Conservation (phyloP, 2,329 filamentous ascomycete species). For the Fusarium praegraminearum region DNA sequence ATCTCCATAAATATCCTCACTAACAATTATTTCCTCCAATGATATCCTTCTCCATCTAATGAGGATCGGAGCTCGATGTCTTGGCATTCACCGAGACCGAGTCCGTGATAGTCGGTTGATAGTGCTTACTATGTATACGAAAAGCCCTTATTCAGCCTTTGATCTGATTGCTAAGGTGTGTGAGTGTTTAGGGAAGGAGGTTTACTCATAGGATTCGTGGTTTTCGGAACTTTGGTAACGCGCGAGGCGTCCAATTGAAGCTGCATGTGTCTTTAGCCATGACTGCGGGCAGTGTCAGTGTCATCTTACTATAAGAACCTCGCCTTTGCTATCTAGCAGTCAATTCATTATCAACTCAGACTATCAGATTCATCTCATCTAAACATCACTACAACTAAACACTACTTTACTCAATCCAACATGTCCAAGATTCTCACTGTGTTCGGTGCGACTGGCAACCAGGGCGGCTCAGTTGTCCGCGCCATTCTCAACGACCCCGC, state of each 20-base stretch:
- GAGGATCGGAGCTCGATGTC: constrained; percentile 26
- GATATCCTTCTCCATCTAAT: background rate
- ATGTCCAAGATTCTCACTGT: constrained; percentile 57
- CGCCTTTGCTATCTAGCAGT: background rate
- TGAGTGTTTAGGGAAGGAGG: background rate
- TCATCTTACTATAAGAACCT: constrained; percentile 23
- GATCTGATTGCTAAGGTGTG: constrained; percentile 31
- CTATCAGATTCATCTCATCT: background rate
- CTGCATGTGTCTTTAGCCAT: background rate
- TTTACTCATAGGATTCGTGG: constrained; percentile 1
- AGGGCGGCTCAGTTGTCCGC: constrained; percentile 61
- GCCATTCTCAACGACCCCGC: constrained; percentile 60
- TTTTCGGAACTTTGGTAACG: background rate
- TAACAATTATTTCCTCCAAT: constrained; percentile 13
- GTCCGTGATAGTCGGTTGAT: background rate
- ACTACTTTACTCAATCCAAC: background rate
- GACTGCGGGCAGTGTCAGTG: background rate
- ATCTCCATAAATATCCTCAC: background rate
- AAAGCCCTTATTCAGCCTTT: constrained; percentile 12
- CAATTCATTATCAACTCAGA: background rate
- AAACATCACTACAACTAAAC: fast-evolving
- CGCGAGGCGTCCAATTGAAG: constrained; percentile 4
- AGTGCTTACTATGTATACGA: constrained; percentile 8
- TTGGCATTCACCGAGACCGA: constrained; percentile 45
- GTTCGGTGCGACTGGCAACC: constrained; percentile 63